Base-by-base conservation (phyloP, 1,284 basidiomycete genomes). In the Malassezia dermatis region DNA sequence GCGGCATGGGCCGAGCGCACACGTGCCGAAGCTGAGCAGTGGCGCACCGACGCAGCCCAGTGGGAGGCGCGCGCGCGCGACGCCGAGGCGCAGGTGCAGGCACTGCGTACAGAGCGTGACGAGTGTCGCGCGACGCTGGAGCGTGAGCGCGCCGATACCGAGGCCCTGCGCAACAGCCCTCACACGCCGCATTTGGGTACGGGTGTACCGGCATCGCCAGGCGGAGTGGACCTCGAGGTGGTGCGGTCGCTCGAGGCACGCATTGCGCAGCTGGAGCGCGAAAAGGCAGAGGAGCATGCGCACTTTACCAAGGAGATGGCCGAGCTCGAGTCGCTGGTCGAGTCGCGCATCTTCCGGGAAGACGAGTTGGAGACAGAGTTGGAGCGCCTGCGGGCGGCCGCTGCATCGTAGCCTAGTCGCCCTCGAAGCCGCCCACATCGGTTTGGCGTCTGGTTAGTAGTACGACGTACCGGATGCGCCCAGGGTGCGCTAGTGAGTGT, bases 71-170 rank as follows among this genome's bases (percentile, higher is more conserved):
- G 56, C 37, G 54, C 64, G 23, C 62, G 61, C 43, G 62, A 63
- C 26, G 31, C 42, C 17, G 50, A 93, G 62, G 60, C 59, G 59
- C 28, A 27, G 57, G 43, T n/a, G 2, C 15, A 12, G 0, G 13
- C 12, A 13, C 28, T 90, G 17, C 87, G 90, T 68, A 86, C 86
- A 59, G 93, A 90, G 1, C 77, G 95, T 40, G 79, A 85, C 59
- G 90, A 95, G 77, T 88, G 86, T 65, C 85, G 84, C n/a, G 79
- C 82, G 32, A 87, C 89, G 1, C 79, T 95, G 15, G 91, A 96
- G 76, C 85, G 84, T 67, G 87, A 90, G n/a, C 79, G 86, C 48
- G 87, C 86, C 8, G 93, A 96, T 73, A 85, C 95, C 23, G 91
- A 96, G 77, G 78, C 79, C 3, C 76, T 94, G 50, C 80, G 90